Evolutionary conservation across 805 yeast genomes (phyloP), one percentile per base, ranked within the genome.

Genomic region (Candida awuae): DNA sequence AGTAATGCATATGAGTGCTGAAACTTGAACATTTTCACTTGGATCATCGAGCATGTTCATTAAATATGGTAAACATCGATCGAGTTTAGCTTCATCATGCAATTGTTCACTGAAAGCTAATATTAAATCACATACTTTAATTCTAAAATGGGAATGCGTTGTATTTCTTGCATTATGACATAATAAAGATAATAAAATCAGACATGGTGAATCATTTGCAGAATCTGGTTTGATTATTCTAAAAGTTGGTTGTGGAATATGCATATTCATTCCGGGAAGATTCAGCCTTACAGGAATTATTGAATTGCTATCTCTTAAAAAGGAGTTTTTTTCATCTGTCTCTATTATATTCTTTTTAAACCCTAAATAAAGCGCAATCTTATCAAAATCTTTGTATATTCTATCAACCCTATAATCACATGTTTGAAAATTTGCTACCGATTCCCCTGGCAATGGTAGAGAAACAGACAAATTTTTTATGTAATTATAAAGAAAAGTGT

Each of bases 71-170:
- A 92, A 58, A 23, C 86, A 76, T 32, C 97, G 62, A 56, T 92
- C 97, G 29, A 92, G 63, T 54, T 87, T 90, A 13, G 78, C 79
- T 41, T 84, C 94, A 54, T 92, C 97, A 18, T 75, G 73, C 2
- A 86, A 65, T 41, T 75, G 72, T 51, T 84, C 95, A 2, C 90
- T 75, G 15, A 90, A 66, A 0, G 85, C 83, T 8, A 84, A 56
- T 1, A 92, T 70, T 45, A 88, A 59, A 51, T 86, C 92, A 45
- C 94, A 70, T 1, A 88, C 90, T 50, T 75, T 73, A 8, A 80
- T 55, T 44, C 84, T 67, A 29, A 78, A 74, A 0, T 71, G 53
- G 1, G 85, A 77, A 19, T 73, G 71, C 7, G 73, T 68, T 0
- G 84, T 72, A 31, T 82, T 71, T 42, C 83, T 66, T 26, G 80